Percentiles rank a stretch among this genome's conserved stretches.
phyloP scores from a whole-genome alignment of 2,329 filamentous ascomycete genomes.

The Juglanconis oblonga region DNA sequence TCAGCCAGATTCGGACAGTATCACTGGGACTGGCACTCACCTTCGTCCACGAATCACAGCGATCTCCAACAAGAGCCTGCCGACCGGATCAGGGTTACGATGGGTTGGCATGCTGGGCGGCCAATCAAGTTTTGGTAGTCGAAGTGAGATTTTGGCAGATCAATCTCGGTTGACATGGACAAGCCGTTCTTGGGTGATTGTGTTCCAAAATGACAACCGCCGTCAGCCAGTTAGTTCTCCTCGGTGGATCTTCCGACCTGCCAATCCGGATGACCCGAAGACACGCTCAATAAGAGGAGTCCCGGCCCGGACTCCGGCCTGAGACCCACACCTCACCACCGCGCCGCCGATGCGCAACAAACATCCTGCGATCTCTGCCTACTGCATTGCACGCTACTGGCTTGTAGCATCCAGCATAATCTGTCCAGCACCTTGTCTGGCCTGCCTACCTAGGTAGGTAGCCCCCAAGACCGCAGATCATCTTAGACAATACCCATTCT shows the following conservation, averaged over 20 bases:
- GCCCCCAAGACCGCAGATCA: no score
- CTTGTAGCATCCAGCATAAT: no score
- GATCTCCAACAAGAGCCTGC: not conserved
- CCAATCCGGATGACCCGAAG: conserved; percentile 1
- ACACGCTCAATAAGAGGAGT: conserved; percentile 2
- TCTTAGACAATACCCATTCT: no score
- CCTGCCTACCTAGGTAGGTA: no score
- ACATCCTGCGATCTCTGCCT: not conserved
- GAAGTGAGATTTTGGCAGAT: no score
- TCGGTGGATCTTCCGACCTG: not conserved
- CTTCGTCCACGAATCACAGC: conserved; percentile 2
- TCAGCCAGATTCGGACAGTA: not conserved
- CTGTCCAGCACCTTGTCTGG: not conserved
- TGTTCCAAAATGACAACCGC: not conserved
- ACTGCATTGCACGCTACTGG: not conserved
- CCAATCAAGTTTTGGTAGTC: no score
- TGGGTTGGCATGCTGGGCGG: no score
- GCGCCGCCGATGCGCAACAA: not conserved
- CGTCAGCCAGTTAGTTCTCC: not conserved
- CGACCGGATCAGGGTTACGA: not conserved
- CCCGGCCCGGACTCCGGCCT: conserved; percentile 12
- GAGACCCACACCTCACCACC: not conserved
- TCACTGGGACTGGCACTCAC: not conserved
- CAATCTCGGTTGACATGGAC: no score
- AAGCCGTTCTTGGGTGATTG: no score